These are phyloP conservation scores for Chlamydomonas eustigma DNA, from an alignment of 139 green algal species.

Conservation along the genomic window DNA sequence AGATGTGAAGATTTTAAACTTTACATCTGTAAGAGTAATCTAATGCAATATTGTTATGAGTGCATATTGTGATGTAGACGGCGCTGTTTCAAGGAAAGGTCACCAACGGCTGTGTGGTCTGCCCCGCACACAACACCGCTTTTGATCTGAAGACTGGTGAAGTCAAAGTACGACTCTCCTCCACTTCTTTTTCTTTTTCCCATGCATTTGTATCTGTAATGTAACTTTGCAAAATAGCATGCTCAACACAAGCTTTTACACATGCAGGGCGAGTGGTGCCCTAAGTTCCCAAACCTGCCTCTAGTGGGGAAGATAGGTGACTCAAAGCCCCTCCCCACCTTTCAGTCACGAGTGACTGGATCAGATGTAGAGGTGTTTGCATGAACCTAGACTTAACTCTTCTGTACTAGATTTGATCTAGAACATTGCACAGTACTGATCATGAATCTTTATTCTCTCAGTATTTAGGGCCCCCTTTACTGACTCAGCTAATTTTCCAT, in stretches of 20 bases:
- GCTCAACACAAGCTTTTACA: not conserved
- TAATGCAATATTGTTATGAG: not conserved
- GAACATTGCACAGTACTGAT: too few species aligned
- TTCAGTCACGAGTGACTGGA: conserved; percentile 47
- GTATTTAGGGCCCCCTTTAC: too few species aligned
- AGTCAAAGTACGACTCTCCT: conserved; percentile 35
- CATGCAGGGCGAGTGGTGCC: conserved; percentile 62
- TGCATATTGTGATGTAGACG: conserved; percentile 3
- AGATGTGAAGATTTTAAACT: conserved; percentile 3
- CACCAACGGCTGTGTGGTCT: conserved; percentile 57
- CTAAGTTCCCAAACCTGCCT: conserved; percentile 62
- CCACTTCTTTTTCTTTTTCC: too few species aligned
- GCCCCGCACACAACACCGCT: conserved; percentile 65
- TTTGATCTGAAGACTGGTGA: conserved; percentile 57
- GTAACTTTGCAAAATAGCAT: not conserved
- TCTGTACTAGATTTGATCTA: too few species aligned
- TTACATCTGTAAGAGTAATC: not conserved
- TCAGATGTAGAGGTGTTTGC: conserved; percentile 51
- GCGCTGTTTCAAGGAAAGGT: conserved; percentile 33
- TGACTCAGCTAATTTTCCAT: too few species aligned
- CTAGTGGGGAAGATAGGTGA: conserved; percentile 58
- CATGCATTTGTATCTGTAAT: not conserved
- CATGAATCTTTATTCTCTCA: too few species aligned
- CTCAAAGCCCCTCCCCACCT: conserved; percentile 63
- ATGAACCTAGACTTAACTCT: too few species aligned